These are phyloP conservation scores for Colletotrichum sp. DNA, from an alignment of 2,329 filamentous ascomycete genomes.

Conservation along the genomic window DNA sequence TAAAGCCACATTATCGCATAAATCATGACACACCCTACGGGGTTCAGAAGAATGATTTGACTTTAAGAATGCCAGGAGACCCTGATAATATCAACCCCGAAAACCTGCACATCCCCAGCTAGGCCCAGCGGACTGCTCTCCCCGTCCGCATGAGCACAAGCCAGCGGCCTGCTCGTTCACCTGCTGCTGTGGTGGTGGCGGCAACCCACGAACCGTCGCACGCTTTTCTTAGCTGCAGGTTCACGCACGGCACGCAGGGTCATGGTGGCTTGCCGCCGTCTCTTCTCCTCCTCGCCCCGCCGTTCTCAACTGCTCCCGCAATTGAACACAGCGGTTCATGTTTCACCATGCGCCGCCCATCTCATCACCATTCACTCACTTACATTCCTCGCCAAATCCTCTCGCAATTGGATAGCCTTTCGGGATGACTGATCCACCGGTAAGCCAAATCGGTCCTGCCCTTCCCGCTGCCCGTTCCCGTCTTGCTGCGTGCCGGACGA, in stretches of 20 bases:
- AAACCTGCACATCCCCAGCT: not conserved
- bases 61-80: not conserved
- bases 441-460: not conserved
- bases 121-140: not conserved
- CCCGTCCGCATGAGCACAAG: not conserved
- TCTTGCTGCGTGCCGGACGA: not conserved
- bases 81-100: not conserved
- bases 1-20: not conserved
- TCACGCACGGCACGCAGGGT: conserved; percentile 1
- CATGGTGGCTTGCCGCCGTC: conserved; percentile 12
- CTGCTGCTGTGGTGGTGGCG: not conserved
- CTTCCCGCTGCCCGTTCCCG: not conserved
- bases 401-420: not conserved
- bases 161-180: not conserved
- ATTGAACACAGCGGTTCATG: not conserved
- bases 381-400: not conserved
- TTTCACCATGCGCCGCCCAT: conserved; percentile 12
- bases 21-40: not conserved
- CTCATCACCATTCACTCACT: not conserved
- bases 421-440: not conserved
- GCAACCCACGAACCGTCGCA: not conserved
- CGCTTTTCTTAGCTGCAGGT: conserved; percentile 6
- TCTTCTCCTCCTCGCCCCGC: not conserved
- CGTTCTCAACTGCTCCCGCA: not conserved
- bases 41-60: not conserved